Evolutionary conservation across 2,329 filamentous ascomycete genomes (phyloP), one percentile per base, ranked within the genome.

Genomic region (Cadophora malorum): DNA sequence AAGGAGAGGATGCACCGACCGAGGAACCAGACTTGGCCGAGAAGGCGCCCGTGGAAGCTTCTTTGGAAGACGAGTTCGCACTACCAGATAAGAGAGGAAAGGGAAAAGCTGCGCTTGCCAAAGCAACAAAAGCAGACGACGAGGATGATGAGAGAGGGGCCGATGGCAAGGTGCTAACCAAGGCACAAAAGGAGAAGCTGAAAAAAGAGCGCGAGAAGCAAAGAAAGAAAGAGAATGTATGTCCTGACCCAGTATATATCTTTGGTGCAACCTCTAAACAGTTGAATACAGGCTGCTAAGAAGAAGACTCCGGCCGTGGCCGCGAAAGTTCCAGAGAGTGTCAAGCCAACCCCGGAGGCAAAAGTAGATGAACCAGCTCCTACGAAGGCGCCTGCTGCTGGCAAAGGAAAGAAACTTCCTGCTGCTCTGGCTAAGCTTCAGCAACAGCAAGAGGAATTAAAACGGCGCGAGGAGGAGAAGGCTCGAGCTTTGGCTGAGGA

Each of bases 121-220:
- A 84, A 67, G 72, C 76, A 67, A 71, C 71, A 21, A 71, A 82
- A 71, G 79, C 81, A 53, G 78, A 80, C 21, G 79, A 83, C 59
- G 79, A 80, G 19, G 84, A 81, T 28, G 85, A 83, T 6, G 84
- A 84, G 21, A 84, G 81, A 12, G 87, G 80, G 8, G 85, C 84
- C 4, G 83, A 83, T 68, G 90, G 90, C 55, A 87, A 89, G 65
- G 85, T 98, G 60, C 89, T 98, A 82, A 97, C 93, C 49, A 99
- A 98, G 87, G 96, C 96, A 67, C 94, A 99, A 83, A 99, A 99
- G 84, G 96, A 99, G 80, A 97, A 93, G 81, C 86, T 95, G 77
- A 98, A 95, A 86, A 99, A 97, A 83, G 96, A 99, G 83, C 90
- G 93, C 70, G 96, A 99, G 84, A 99, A 99, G 88, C 92, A 96